Evolutionary conservation across 495 filamentous ascomycete species (phyloP).

Genomic region (Apiosordaria backusii): DNA sequence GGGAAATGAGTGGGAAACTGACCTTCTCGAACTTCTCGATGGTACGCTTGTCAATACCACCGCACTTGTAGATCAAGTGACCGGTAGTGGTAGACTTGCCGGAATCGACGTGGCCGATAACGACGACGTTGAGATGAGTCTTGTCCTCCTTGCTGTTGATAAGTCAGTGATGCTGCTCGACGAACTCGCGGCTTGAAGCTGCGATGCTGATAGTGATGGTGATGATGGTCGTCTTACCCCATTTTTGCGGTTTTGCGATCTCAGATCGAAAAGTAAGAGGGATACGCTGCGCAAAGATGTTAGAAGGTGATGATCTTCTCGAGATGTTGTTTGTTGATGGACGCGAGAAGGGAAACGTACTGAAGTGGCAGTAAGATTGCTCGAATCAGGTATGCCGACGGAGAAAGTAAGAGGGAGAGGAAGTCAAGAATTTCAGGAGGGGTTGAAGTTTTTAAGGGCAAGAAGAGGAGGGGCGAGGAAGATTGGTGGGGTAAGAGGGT

Average conservation of each 20-base stretch:
- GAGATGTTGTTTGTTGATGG: neutral
- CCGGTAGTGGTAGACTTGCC: slow-evolving; percentile 96
- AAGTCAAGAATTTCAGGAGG: slow-evolving; percentile 24
- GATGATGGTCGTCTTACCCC: slow-evolving; percentile 26
- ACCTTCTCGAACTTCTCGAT: slow-evolving; percentile 99
- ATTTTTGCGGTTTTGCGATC: slow-evolving; percentile 29
- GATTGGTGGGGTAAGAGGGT: slow-evolving; percentile 23
- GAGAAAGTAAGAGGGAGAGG: slow-evolving; percentile 30
- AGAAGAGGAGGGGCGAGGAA: slow-evolving; percentile 25
- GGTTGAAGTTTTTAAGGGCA: slow-evolving; percentile 33
- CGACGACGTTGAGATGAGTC: slow-evolving; percentile 93
- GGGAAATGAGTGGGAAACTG: slow-evolving; percentile 35
- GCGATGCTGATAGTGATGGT: neutral
- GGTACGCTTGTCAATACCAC: slow-evolving; percentile 99
- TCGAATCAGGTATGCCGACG: slow-evolving; percentile 40
- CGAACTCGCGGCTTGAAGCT: neutral
- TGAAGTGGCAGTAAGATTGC: slow-evolving; percentile 37
- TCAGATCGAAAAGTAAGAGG: slow-evolving; percentile 13
- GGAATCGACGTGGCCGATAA: slow-evolving; percentile 99
- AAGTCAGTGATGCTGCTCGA: slow-evolving; percentile 23
- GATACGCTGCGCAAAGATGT: slow-evolving; percentile 15
- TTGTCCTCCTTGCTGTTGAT: slow-evolving; percentile 72
- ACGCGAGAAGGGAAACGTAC: slow-evolving; percentile 13
- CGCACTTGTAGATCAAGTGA: slow-evolving; percentile 99
- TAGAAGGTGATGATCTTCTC: slow-evolving; percentile 14